Base-by-base conservation (phyloP, 2,329 filamentous ascomycete genomes). In the Graphilbum sp. region DNA sequence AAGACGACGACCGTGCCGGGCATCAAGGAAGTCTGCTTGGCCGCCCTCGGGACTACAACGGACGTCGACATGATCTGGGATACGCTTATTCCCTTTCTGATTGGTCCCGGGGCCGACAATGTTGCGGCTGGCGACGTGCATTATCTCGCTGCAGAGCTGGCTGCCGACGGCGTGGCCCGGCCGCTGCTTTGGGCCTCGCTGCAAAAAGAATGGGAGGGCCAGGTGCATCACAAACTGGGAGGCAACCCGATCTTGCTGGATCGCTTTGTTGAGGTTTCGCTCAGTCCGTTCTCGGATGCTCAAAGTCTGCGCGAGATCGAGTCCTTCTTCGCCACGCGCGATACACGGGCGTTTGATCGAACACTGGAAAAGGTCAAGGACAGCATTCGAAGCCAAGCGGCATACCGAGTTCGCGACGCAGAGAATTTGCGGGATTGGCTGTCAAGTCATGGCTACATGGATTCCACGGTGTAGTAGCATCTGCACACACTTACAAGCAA, bases 121-220 rank as follows among this genome's bases (percentile, higher is more conserved):
- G 83, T 96, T 20, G 75, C 84, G 10, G 71, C 79, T 12, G 88
- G 85, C 51, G 90, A 98, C 56, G 74, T 90, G 57, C 88, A 96
- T 61, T 79, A 77, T 12, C 79, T 86, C 23, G 79, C 78, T n/a
- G 64, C 68, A 35, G 70, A 76, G 2, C 62, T 98, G 21, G 75
- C 81, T 4, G 66, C 62, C 45, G 95, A 95, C 60, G 64, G 75
- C 9, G 68, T 73, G 43, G 79, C 75, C 3, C 79, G 87, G n/a
- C 60, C 67, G 33, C 63, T 78, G 33, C 72, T 92, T 41, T 98
- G 90, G 90, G 64, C 78, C 38, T 94, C 81, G 58, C 71, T 95
- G 52, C 84, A 87, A 60, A 66, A 71, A 32, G 79, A 94, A 61
- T 98, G 88, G 82, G 66, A 73, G 23, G 64, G 69, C n/a, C 23